Evolutionary conservation across 768 basidiomycete genomes (phyloP), one percentile per base, ranked within the genome.

Genomic region (Podaxis pistillaris): DNA sequence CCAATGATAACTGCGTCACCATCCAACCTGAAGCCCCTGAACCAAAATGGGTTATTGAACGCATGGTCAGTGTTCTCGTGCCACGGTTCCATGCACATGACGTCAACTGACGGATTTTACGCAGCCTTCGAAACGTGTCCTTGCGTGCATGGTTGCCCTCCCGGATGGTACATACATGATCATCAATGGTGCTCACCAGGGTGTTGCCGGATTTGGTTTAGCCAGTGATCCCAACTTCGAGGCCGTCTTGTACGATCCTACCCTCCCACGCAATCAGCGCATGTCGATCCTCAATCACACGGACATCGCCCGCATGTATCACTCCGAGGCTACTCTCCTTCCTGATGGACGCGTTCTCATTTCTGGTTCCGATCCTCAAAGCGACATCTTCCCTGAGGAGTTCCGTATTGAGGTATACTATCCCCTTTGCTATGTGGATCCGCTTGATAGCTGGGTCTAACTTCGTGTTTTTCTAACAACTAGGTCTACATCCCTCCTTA

Each of bases 401-500:
- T 88, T 92, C 74, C 83, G 93, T 13, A 83, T 82, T 56, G 81
- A 83, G 73, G 79, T 79, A 51, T 36, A n/a, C 41, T 44, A 60
- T 63, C 2, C 30, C 12, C 53, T 12, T 47, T 36, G 19, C 30
- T 19, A 38, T 50, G 36, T 55, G 33, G 22, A n/a, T 19, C n/a
- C 7, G 28, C 2, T 46, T 37, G n/a, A 37, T 13, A 37, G n/a
- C 22, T 0, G 49, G 33, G 40, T 17, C 28, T 17, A 19, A 38
- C 7, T 19, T 33, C 50, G 26, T 8, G 24, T 24, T 22, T 57
- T 26, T 44, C 9, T 38, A 6, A 19, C 82, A 24, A 65, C 82
- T 47, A 79, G 78, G 86, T 89, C 28, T 97, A 96, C 76, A 83
- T 91, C 68, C 96, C 96, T 6, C 92, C 91, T 15, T 98, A 96